Evolutionary conservation across 441 rosid genomes (phyloP), one percentile per base, ranked within the genome.

Genomic region (Jatropha podagrica): DNA sequence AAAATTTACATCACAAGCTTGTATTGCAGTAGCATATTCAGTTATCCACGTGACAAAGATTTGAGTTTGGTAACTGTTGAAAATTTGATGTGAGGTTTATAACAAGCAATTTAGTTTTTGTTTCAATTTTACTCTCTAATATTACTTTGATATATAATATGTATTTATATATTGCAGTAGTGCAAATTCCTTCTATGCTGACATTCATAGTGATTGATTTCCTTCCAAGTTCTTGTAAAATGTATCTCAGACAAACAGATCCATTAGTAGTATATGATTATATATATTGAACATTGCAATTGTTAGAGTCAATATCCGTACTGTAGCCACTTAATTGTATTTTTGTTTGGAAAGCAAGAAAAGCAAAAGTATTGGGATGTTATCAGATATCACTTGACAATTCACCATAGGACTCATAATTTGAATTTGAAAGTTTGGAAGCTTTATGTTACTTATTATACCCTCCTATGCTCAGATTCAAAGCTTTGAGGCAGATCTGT

Each of bases 401-500:
- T 18, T 37, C 40, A 56, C 41, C 23, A 23, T 10, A n/a, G 74
- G 3, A 37, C 51, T 10, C 64, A 32, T 17, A 7, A 32, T 71
- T 42, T 55, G 49, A 67, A 69, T 52, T 65, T 42, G 64, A 58
- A 23, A 49, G 48, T 52, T 46, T 14, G 12, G 13, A 27, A 49
- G 40, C 20, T 49, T 37, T 32, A 27, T 63, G 13, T 61, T 65
- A 5, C 71, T 42, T 46, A 40, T 52, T 61, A 60, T 59, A 80
- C 58, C 66, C 12, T 40, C 64, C 58, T 49, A 69, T 82, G 7
- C 74, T 75, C 79, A 93, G 98, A 83, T 92, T 84, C 99, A 95
- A 83, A 95, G 98, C 84, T 95, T 95, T 78, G 99, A 93, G 85
- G 90, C 97, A 49, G 97, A 93, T 73, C 82, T 95, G 73, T 81